Conservation (phyloP, 331 rosid genomes). For the Acacia pycnantha region DNA sequence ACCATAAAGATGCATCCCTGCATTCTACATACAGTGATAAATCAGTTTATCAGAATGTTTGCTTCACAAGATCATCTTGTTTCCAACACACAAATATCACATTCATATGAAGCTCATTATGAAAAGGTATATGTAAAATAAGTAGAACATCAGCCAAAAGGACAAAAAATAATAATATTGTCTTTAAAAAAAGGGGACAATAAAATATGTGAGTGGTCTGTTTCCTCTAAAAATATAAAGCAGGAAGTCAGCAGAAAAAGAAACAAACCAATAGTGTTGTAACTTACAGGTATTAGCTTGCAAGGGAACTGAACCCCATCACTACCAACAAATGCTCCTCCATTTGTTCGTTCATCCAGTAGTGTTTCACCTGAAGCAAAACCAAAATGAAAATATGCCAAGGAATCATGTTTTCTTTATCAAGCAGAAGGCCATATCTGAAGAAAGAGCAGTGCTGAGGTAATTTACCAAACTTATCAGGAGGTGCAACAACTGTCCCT, state of each 20-base stretch:
- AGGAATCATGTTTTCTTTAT: slow-evolving; percentile 11
- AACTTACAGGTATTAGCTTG: slow-evolving; percentile 89
- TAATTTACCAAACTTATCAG: slow-evolving; percentile 88
- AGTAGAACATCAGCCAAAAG: slow-evolving; percentile 14
- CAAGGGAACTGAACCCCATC: slow-evolving; percentile 88
- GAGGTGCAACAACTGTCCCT: slow-evolving; percentile 98
- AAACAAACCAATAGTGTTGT: slow-evolving; percentile 8
- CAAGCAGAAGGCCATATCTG: slow-evolving; percentile 18
- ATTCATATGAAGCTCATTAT: slow-evolving; percentile 11
- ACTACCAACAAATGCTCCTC: slow-evolving; percentile 82
- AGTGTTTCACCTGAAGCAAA: slow-evolving; percentile 77
- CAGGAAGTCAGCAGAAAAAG: slow-evolving; percentile 7
- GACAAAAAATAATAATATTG: neutral
- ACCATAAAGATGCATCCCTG: slow-evolving; percentile 97
- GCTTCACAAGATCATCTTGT: slow-evolving; percentile 17
- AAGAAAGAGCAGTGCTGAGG: slow-evolving; percentile 28
- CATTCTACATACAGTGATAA: slow-evolving; percentile 56
- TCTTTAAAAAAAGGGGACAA: neutral
- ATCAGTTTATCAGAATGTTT: slow-evolving; percentile 20
- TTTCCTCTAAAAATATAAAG: slow-evolving; percentile 1
- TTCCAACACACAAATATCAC: slow-evolving; percentile 9
- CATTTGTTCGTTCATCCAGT: slow-evolving; percentile 83
- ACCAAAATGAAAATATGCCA: slow-evolving; percentile 6
- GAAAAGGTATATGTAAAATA: neutral
- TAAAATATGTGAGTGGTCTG: neutral